Percentiles rank a stretch among this genome's conserved stretches.
These are phyloP conservation scores for Populus tremula DNA, from an alignment of 345 rosid species.

Conservation along the genomic window DNA sequence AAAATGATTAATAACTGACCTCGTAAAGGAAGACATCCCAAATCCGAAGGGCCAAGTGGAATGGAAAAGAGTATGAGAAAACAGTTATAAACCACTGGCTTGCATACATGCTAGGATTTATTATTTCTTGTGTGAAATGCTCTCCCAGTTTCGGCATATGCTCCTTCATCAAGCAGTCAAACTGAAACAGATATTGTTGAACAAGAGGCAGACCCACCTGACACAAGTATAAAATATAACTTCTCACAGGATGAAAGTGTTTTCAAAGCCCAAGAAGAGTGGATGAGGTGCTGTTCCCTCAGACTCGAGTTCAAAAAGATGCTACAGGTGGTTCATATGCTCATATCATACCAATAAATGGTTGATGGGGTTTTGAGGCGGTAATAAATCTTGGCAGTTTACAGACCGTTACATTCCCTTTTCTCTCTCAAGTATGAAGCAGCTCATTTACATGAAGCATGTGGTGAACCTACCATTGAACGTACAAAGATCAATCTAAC, in stretches of 20 bases:
- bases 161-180: constrained; percentile 73
- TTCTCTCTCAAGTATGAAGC: not conserved
- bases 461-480: not conserved
- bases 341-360: not conserved
- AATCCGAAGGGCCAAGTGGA: constrained; percentile 84
- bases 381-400: not conserved
- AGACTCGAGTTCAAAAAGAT: not conserved
- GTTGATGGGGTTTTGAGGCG: not conserved
- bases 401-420: not conserved
- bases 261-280: not conserved
- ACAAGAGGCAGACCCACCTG: constrained; percentile 95
- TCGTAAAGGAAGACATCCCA: constrained; percentile 97
- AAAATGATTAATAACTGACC: constrained; percentile 41
- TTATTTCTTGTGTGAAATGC: constrained; percentile 83
- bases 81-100: constrained; percentile 99
- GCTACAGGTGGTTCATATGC: not conserved
- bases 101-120: constrained; percentile 98
- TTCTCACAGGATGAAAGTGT: not conserved
- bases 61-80: constrained; percentile 90
- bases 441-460: not conserved
- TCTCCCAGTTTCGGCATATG: constrained; percentile 87
- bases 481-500: not conserved
- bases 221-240: not conserved
- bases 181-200: constrained; percentile 78
- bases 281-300: not conserved